These are phyloP conservation scores for Eucalyptus pauciflora DNA, from an alignment of 345 rosid species.

Conservation along the genomic window DNA sequence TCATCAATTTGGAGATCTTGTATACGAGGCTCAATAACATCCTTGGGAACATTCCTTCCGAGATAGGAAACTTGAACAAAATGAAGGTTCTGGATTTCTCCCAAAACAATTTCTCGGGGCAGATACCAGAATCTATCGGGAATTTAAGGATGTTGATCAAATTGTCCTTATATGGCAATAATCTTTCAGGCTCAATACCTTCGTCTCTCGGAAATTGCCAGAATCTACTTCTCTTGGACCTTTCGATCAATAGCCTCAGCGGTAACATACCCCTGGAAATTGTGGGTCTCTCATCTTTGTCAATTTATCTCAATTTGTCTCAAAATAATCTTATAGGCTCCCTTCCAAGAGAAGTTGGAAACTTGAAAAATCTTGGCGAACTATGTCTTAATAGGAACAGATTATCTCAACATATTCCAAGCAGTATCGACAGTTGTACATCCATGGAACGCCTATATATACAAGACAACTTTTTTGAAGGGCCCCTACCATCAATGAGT, in stretches of 20 bases:
- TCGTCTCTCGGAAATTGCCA: not conserved
- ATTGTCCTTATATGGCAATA: not conserved
- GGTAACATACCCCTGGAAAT: not conserved
- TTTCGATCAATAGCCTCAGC: fast-evolving
- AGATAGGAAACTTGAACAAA: not conserved
- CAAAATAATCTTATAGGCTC: not conserved
- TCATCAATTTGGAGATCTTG: not conserved
- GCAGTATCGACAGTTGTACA: fast-evolving
- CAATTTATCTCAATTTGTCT: fast-evolving
- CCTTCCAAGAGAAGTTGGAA: not conserved
- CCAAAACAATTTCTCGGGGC: not conserved
- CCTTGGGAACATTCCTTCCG: not conserved
- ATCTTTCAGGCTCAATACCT: not conserved
- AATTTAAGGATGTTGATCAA: not conserved
- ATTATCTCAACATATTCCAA: not conserved
- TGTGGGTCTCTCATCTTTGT: not conserved
- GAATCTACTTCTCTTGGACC: not conserved
- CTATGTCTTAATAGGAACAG: fast-evolving
- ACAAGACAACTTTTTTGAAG: not conserved
- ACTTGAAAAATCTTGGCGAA: not conserved
- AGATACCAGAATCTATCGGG: not conserved
- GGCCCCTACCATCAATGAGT: not conserved
- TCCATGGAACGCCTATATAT: not conserved
- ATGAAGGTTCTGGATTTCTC: fast-evolving
- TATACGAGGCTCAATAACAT: not conserved